These are phyloP conservation scores for Xylariaceae sp. DNA, from an alignment of 2,329 filamentous ascomycete species.

Conservation along the genomic window DNA sequence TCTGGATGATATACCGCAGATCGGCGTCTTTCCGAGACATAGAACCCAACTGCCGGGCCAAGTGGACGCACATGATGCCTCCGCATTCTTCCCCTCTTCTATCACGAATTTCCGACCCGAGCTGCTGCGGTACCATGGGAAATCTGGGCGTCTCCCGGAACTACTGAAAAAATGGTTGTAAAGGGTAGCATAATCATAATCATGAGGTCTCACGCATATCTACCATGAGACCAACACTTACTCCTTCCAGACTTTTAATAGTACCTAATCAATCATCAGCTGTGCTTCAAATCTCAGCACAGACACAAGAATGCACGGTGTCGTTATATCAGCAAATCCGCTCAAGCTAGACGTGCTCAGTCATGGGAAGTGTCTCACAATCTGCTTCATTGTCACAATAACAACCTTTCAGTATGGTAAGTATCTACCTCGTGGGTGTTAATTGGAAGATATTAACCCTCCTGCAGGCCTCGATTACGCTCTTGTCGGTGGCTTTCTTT, in stretches of 20 bases:
- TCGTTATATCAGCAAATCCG: conserved; percentile 24
- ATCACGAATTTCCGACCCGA: neutral
- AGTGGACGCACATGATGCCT: neutral
- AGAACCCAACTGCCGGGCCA: neutral
- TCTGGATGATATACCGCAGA: neutral
- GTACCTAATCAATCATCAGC: neutral
- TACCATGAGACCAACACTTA: too few relatives aligned
- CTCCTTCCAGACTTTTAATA: too few relatives aligned
- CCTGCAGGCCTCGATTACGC: conserved; percentile 28
- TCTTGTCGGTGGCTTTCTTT: conserved; percentile 30
- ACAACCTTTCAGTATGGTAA: conserved; percentile 30
- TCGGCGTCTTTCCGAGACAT: neutral
- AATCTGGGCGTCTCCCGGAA: too few relatives aligned
- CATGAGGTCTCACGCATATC: too few relatives aligned
- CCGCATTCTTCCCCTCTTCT: neutral
- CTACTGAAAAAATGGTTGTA: too few relatives aligned
- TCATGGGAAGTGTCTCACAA: conserved; percentile 24
- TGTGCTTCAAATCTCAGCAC: conserved; percentile 1
- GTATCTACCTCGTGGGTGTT: neutral
- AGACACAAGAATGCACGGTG: conserved; percentile 11
- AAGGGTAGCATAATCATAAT: too few relatives aligned
- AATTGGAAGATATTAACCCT: neutral
- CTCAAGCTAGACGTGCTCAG: conserved; percentile 25
- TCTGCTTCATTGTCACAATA: conserved; percentile 26
- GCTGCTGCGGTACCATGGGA: too few relatives aligned